Conservation (phyloP, 2,329 filamentous ascomycete species). For the Diaporthe batatas region DNA sequence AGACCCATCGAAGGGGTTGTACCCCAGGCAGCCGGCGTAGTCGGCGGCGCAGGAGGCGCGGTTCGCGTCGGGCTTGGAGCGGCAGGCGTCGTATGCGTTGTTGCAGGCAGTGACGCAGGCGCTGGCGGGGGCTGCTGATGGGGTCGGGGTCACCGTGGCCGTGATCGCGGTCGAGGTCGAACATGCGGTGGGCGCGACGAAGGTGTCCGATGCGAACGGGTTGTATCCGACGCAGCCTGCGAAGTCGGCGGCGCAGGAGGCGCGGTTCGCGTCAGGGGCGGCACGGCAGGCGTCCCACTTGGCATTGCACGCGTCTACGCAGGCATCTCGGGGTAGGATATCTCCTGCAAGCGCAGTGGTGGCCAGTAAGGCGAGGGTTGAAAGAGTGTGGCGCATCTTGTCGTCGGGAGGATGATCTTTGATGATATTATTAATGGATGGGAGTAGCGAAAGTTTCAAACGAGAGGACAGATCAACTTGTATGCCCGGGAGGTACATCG, state of each 20-base stretch:
- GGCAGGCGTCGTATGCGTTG: not conserved
- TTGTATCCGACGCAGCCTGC: slow-evolving; percentile 1
- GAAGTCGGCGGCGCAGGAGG: not conserved
- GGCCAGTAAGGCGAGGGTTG: slow-evolving; percentile 10
- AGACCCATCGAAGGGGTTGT: not conserved
- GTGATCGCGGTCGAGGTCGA: not conserved
- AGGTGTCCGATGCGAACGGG: not conserved
- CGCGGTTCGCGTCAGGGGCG: not conserved
- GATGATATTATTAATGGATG: not conserved
- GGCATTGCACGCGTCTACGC: not conserved
- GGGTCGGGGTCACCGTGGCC: not conserved
- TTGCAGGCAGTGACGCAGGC: not conserved
- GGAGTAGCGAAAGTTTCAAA: not conserved
- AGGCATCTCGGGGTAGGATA: slow-evolving; percentile 2
- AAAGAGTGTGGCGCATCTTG: slow-evolving; percentile 11
- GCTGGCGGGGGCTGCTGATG: not conserved
- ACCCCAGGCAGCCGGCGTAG: slow-evolving; percentile 1
- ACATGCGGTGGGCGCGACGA: not conserved
- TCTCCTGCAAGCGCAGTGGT: slow-evolving; percentile 7
- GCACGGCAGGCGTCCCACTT: not conserved
- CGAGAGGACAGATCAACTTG: not conserved
- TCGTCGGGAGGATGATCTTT: not conserved
- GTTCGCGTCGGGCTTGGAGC: slow-evolving; percentile 4
- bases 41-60: not conserved
- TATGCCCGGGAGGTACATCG: not conserved